These are phyloP conservation scores for Graphilbum sp. DNA, from an alignment of 2,329 filamentous ascomycete species.

Conservation along the genomic window DNA sequence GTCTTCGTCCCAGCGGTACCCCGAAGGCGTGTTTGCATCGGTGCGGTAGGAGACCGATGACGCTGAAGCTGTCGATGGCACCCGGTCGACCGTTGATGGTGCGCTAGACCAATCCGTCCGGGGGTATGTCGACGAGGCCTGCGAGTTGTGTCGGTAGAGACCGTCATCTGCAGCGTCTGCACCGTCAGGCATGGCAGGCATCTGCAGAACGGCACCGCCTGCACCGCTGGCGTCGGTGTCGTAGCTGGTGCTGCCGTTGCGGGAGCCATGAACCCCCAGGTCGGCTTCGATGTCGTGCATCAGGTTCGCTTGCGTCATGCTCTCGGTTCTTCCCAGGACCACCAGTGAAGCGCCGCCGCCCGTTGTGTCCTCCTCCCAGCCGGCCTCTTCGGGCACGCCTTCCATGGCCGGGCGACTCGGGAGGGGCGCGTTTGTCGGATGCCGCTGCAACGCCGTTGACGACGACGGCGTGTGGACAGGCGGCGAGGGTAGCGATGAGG, in stretches of 20 bases:
- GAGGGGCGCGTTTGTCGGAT: conserved; percentile 43
- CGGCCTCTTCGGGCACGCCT: conserved; percentile 23
- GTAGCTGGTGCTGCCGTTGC: conserved; percentile 29
- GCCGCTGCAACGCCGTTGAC: conserved; percentile 30
- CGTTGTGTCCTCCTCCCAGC: conserved; percentile 18
- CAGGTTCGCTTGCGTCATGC: conserved; percentile 31
- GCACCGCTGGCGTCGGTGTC: conserved; percentile 14
- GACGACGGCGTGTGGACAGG: conserved; percentile 23
- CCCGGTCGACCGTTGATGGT: conserved; percentile 21
- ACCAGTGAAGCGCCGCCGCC: not conserved
- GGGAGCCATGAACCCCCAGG: conserved; percentile 18
- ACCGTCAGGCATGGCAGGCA: not conserved
- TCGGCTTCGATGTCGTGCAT: conserved; percentile 43
- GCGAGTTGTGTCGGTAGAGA: conserved; percentile 22
- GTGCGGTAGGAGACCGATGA: conserved; percentile 1
- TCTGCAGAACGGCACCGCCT: conserved; percentile 14
- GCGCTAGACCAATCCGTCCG: conserved; percentile 20
- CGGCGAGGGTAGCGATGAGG: conserved; percentile 30
- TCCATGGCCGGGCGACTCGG: conserved; percentile 33
- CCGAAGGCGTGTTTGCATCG: conserved; percentile 11
- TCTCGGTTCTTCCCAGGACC: conserved; percentile 16
- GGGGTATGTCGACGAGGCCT: conserved; percentile 26
- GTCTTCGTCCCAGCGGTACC: conserved; percentile 35
- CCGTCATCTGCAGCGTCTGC: conserved; percentile 2
- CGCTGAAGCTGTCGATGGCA: conserved; percentile 4